phyloP scores from a whole-genome alignment of 768 basidiomycete genomes.

The Russula griseocarnosa region DNA sequence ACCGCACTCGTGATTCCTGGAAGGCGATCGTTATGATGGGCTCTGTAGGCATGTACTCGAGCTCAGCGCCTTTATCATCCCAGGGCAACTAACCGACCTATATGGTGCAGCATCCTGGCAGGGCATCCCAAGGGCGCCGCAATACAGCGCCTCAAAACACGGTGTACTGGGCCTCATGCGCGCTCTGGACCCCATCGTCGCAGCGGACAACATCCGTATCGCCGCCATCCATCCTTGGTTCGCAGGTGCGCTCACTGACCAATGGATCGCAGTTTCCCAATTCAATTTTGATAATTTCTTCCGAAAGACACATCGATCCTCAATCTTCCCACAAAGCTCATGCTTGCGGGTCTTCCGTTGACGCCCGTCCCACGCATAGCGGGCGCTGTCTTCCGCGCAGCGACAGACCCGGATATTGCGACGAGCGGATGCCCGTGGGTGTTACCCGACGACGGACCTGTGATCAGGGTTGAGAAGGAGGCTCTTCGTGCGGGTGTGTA shows the following conservation, averaged over 20 bases:
- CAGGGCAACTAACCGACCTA: not conserved
- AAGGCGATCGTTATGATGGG: conserved; percentile 36
- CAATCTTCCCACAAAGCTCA: conserved; percentile 11
- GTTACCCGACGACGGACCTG: conserved; percentile 34
- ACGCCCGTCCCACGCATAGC: conserved; percentile 35
- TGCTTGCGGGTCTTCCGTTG: conserved; percentile 34
- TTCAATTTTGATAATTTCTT: not conserved
- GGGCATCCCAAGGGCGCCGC: conserved; percentile 28
- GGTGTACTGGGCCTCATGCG: conserved; percentile 35
- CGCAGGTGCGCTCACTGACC: conserved; percentile 29
- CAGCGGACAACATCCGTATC: conserved; percentile 29
- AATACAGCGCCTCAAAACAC: conserved; percentile 36
- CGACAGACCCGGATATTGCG: conserved; percentile 30
- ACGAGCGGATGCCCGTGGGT: conserved; percentile 34
- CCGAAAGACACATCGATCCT: conserved; percentile 32
- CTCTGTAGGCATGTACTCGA: conserved; percentile 33
- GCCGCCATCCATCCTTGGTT: conserved; percentile 35
- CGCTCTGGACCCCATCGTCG: conserved; percentile 25
- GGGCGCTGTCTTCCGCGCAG: conserved; percentile 33
- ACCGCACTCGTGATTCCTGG: conserved; percentile 21
- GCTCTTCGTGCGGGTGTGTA: conserved; percentile 32
- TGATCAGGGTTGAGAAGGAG: conserved; percentile 31
- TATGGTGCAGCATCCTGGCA: conserved; percentile 31
- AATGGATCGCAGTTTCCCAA: not conserved
- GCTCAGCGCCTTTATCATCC: not conserved